Percentiles rank a stretch among this genome's conserved stretches.
phyloP scores from a whole-genome alignment of 164 flowering plant genomes.

The Stephania japonica region DNA sequence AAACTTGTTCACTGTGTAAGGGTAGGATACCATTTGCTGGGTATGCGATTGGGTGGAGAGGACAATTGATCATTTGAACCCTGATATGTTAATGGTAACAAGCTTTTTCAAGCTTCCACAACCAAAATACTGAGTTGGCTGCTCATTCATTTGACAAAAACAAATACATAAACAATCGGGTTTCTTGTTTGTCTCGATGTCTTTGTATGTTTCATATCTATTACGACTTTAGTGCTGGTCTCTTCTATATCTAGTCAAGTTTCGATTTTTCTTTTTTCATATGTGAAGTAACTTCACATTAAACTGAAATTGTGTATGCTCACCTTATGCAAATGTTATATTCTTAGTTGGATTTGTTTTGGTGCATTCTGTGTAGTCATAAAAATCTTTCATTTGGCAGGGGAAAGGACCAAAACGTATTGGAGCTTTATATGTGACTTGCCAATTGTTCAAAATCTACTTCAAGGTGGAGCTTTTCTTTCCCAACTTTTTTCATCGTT shows the following conservation, averaged over 20 bases:
- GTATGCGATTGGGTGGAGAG: not conserved
- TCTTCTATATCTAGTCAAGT: not conserved
- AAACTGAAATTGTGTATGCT: not conserved
- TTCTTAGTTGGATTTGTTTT: not conserved
- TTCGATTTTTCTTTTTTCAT: not conserved
- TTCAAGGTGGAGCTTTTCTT: constrained; percentile 57
- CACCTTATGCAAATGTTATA: not conserved
- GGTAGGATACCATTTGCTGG: not conserved
- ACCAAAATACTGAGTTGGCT: not conserved
- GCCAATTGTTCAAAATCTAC: constrained; percentile 91
- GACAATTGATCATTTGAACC: not conserved
- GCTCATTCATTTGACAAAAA: not conserved
- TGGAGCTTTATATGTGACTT: constrained; percentile 95
- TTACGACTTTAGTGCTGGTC: not conserved
- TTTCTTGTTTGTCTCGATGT: not conserved
- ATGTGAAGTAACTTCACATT: not conserved
- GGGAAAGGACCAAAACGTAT: constrained; percentile 98
- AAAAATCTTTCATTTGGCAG: constrained; percentile 25
- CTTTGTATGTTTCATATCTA: not conserved
- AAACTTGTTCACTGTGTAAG: not conserved
- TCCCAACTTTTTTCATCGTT: not conserved
- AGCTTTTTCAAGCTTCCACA: not conserved
- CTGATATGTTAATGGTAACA: not conserved
- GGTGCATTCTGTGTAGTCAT: not conserved
- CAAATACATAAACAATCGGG: not conserved